Percentiles rank a stretch among this genome's conserved stretches.
Conservation (phyloP, 768 basidiomycete genomes). For the Mycena metata region DNA sequence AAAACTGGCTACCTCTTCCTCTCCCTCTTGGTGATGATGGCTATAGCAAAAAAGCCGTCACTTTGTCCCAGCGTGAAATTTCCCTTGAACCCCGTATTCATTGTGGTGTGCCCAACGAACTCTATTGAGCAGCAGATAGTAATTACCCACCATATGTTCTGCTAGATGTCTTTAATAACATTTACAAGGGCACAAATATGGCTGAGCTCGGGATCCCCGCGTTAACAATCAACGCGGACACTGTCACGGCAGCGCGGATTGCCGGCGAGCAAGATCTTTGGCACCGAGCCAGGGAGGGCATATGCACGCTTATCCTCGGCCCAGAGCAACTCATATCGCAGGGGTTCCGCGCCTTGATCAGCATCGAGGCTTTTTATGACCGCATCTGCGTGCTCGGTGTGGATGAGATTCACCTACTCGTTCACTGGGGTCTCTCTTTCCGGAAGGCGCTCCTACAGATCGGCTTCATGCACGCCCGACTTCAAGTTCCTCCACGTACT, state of each 20-base stretch:
- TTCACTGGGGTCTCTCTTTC: not conserved
- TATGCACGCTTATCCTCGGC: constrained; percentile 18
- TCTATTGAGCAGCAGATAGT: too few species aligned
- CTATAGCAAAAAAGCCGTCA: too few species aligned
- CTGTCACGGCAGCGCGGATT: constrained; percentile 15
- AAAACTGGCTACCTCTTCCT: too few species aligned
- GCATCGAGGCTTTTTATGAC: not conserved
- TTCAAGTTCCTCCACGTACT: not conserved
- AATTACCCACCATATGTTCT: too few species aligned
- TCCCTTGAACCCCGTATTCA: too few species aligned
- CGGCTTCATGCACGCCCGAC: not conserved
- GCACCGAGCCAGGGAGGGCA: not conserved
- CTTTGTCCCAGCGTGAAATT: too few species aligned
- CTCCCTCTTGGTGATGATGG: too few species aligned
- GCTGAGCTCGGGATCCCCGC: constrained; percentile 36
- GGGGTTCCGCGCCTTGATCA: not conserved
- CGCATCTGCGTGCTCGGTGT: not conserved
- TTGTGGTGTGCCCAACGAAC: too few species aligned
- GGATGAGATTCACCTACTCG: not conserved
- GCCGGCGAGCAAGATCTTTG: not conserved
- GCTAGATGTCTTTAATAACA: too few species aligned
- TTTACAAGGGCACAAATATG: not conserved
- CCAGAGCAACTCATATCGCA: constrained; percentile 41
- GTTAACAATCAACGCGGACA: constrained; percentile 41
- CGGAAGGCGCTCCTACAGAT: not conserved